Conservation (phyloP, 352 stramenopile species). For the Blastocystis sp. region DNA sequence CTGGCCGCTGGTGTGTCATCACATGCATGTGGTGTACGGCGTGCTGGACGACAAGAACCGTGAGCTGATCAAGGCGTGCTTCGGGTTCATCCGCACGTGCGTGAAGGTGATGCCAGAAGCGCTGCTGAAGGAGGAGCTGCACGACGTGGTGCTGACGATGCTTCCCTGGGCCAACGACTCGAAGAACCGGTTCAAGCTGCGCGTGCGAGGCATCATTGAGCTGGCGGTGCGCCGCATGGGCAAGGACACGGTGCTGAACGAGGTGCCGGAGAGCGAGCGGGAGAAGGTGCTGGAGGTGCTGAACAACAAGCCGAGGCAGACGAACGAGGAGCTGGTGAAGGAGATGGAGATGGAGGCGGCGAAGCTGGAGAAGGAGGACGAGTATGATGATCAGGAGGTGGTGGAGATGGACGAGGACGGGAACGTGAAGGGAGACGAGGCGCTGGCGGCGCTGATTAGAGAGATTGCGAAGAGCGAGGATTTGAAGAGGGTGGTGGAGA, state of each 20-base stretch:
- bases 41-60: conserved; percentile 70
- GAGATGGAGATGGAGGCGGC: background rate
- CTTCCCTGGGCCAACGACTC: conserved; percentile 69
- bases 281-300: conserved; percentile 43
- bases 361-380: background rate
- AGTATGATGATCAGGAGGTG: conserved; percentile 6
- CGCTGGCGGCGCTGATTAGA: no score
- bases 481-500: conserved; percentile 13
- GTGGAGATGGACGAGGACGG: conserved; percentile 51
- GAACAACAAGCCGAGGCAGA: conserved; percentile 10
- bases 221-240: conserved; percentile 69
- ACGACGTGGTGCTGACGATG: conserved; percentile 19
- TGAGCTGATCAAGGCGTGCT: conserved; percentile 70
- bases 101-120: conserved; percentile 66
- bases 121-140: conserved; percentile 50
- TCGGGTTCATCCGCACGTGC: conserved; percentile 71
- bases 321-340: background rate
- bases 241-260: background rate
- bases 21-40: conserved; percentile 72
- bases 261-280: conserved; percentile 39
- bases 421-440: conserved; percentile 3
- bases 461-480: conserved; percentile 15
- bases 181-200: conserved; percentile 70
- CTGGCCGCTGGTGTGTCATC: conserved; percentile 74
- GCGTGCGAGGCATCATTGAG: conserved; percentile 69